Conservation (phyloP, 345 rosid genomes). For the Lumnitzera littorea region DNA sequence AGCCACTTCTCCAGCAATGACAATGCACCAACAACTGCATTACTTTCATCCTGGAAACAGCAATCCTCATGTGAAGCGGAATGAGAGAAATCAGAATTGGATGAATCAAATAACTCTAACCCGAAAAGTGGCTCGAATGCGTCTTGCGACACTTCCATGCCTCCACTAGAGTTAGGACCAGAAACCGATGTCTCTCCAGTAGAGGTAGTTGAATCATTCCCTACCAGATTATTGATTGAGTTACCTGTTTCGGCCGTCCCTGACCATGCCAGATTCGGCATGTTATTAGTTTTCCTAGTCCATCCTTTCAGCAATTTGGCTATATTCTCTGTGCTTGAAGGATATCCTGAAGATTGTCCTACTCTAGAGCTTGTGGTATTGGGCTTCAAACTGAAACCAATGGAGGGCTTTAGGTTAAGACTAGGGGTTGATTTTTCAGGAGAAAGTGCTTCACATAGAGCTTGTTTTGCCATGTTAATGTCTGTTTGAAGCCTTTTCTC, state of each 20-base stretch:
- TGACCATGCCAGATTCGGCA: not conserved
- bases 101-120: conserved; percentile 12
- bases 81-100: conserved; percentile 16
- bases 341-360: conserved; percentile 13
- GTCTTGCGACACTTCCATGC: conserved; percentile 5
- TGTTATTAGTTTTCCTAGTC: conserved; percentile 17
- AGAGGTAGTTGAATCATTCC: conserved; percentile 4
- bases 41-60: conserved; percentile 17
- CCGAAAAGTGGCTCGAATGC: conserved; percentile 18
- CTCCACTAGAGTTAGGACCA: not conserved
- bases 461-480: conserved; percentile 27
- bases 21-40: conserved; percentile 7
- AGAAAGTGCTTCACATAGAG: conserved; percentile 28
- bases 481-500: conserved; percentile 41
- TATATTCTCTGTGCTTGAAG: conserved; percentile 34
- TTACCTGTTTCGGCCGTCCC: conserved; percentile 6
- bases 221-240: conserved; percentile 9
- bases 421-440: conserved; percentile 11
- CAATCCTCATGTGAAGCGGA: conserved; percentile 12
- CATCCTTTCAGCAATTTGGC: conserved; percentile 31
- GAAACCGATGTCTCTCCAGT: not conserved
- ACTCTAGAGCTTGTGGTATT: conserved; percentile 1
- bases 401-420: not conserved
- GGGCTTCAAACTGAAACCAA: not conserved
- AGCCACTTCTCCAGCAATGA: conserved; percentile 31